phyloP scores from a whole-genome alignment of 306 rosid species.

The Albizia julibrissin region DNA sequence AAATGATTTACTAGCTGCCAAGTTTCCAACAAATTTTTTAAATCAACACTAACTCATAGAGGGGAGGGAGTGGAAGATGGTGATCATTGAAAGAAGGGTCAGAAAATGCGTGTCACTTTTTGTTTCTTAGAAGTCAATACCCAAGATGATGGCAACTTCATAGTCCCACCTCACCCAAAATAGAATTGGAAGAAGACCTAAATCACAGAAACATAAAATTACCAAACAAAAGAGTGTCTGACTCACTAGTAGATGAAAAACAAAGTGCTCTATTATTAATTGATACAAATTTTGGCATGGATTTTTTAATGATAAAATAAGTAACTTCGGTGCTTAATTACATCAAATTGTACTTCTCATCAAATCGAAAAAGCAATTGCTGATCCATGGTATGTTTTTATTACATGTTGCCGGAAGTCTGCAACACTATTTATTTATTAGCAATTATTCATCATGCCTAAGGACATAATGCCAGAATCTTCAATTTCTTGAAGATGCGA shows the following conservation, averaged over 20 bases:
- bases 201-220: background rate
- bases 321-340: background rate
- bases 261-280: background rate
- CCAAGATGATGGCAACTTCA: background rate
- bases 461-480: conserved; percentile 10
- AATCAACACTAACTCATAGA: background rate
- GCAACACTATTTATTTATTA: background rate
- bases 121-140: background rate
- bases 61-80: background rate
- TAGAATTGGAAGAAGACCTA: background rate
- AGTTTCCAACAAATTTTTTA: background rate
- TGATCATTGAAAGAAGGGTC: background rate
- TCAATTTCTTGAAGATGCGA: background rate
- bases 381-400: background rate
- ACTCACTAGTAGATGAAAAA: background rate
- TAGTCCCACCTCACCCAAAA: background rate
- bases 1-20: background rate
- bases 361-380: background rate
- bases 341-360: background rate
- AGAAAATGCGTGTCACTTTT: background rate
- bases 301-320: background rate
- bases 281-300: background rate
- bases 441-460: conserved; percentile 1
- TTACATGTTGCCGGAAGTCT: background rate
- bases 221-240: background rate